Percentiles rank a stretch among this genome's conserved stretches.
Evolutionary conservation across 371 early-diverging fungal species (phyloP).

Genomic region (Mortierella sp.): DNA sequence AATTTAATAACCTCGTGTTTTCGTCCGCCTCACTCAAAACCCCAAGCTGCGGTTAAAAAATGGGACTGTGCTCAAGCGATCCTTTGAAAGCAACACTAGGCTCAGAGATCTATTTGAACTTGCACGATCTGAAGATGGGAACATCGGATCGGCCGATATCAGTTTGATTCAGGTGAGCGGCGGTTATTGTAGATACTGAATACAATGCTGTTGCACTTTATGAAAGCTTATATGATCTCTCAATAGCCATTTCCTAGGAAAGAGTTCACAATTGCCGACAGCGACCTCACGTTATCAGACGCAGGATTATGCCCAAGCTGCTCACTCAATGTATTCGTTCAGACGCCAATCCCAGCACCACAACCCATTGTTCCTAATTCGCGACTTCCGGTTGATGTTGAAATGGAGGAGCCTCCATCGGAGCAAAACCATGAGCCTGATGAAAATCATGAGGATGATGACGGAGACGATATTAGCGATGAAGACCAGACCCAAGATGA

Average conservation of each 20-base stretch:
- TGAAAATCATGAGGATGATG: not conserved
- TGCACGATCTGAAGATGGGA: conserved; percentile 35
- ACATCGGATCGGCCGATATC: conserved; percentile 44
- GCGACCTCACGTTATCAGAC: conserved; percentile 22
- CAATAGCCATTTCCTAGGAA: conserved; percentile 47
- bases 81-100: conserved; percentile 20
- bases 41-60: conserved; percentile 44
- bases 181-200: not conserved
- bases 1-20: not conserved
- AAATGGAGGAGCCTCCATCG: conserved; percentile 29
- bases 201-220: not conserved
- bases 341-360: conserved; percentile 40
- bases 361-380: conserved; percentile 39
- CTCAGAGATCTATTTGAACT: conserved; percentile 37
- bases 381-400: conserved; percentile 27
- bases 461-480: not conserved
- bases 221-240: not conserved
- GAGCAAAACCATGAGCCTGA: conserved; percentile 7
- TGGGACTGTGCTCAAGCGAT: conserved; percentile 34
- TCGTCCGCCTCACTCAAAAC: too few relatives aligned
- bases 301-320: conserved; percentile 47
- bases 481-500: conserved; percentile 9
- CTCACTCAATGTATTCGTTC: conserved; percentile 48
- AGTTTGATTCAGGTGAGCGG: conserved; percentile 42
- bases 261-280: conserved; percentile 35